These are phyloP conservation scores for Phytopythium chamaehyphon DNA, from an alignment of 352 stramenopile species.

Conservation along the genomic window DNA sequence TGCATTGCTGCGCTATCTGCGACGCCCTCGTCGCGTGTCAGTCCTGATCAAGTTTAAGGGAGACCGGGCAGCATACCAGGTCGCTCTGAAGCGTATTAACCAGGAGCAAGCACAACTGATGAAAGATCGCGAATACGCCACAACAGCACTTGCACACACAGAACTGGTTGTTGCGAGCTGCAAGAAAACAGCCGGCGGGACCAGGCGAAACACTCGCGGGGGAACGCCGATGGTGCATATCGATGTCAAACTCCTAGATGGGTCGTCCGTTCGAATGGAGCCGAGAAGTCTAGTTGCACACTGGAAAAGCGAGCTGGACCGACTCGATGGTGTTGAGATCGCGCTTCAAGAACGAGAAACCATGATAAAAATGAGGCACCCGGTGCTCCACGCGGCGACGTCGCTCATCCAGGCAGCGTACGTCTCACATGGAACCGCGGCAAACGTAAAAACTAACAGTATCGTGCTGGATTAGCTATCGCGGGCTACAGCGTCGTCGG, in stretches of 20 bases:
- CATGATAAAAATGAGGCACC: slow-evolving; percentile 13
- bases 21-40: slow-evolving; percentile 14
- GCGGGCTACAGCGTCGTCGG: slow-evolving; percentile 11
- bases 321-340: slow-evolving; percentile 8
- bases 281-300: slow-evolving; percentile 23
- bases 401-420: slow-evolving; percentile 28
- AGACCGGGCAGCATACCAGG: slow-evolving; percentile 16
- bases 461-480: slow-evolving; percentile 13
- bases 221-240: slow-evolving; percentile 15
- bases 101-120: slow-evolving; percentile 13
- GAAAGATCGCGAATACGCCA: slow-evolving; percentile 14
- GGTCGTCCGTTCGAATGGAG: slow-evolving; percentile 25
- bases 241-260: slow-evolving; percentile 22
- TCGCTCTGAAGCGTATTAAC: slow-evolving; percentile 12
- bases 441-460: not conserved
- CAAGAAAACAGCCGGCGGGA: slow-evolving; percentile 8
- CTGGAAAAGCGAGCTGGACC: slow-evolving; percentile 25
- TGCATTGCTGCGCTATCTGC: slow-evolving; percentile 5
- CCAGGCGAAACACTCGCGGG: slow-evolving; percentile 6
- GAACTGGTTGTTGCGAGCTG: not conserved
- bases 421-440: not conserved
- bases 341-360: slow-evolving; percentile 11
- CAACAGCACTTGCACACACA: not conserved
- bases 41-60: slow-evolving; percentile 18
- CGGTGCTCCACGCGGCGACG: slow-evolving; percentile 22